Evolutionary conservation across 129 eudicot species (phyloP).

Genomic region (Deinandra increscens): DNA sequence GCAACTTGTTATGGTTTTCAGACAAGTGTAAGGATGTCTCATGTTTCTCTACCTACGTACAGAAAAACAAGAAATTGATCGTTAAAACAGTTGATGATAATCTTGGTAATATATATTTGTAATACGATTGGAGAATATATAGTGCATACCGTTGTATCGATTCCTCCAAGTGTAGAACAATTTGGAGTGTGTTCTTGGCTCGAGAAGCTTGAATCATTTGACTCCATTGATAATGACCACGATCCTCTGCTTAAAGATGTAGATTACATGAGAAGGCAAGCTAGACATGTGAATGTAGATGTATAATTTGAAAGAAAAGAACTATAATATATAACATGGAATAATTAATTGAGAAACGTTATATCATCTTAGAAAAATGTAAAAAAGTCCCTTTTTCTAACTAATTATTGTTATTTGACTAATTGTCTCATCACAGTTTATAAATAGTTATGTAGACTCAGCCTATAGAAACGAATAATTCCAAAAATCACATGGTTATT

Average conservation of each 20-base stretch:
- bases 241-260: slow-evolving; percentile 22
- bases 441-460: too few species aligned
- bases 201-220: slow-evolving; percentile 34
- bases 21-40: slow-evolving; percentile 29
- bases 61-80: not conserved
- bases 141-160: slow-evolving; percentile 32
- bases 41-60: slow-evolving; percentile 40
- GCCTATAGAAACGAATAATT: too few species aligned
- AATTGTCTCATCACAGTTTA: not conserved
- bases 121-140: not conserved
- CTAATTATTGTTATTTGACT: not conserved
- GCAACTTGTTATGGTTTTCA: slow-evolving; percentile 26
- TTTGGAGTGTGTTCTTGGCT: slow-evolving; percentile 32
- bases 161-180: slow-evolving; percentile 18
- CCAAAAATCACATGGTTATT: too few species aligned
- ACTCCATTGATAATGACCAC: slow-evolving; percentile 38
- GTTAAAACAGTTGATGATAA: not conserved
- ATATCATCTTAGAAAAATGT: not conserved
- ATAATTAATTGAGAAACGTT: not conserved
- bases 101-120: not conserved
- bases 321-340: too few species aligned
- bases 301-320: too few species aligned
- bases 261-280: not conserved
- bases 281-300: too few species aligned
- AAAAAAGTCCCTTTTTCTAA: not conserved